These are phyloP conservation scores for Baorangia bicolor DNA, from an alignment of 768 basidiomycete genomes.

Conservation along the genomic window DNA sequence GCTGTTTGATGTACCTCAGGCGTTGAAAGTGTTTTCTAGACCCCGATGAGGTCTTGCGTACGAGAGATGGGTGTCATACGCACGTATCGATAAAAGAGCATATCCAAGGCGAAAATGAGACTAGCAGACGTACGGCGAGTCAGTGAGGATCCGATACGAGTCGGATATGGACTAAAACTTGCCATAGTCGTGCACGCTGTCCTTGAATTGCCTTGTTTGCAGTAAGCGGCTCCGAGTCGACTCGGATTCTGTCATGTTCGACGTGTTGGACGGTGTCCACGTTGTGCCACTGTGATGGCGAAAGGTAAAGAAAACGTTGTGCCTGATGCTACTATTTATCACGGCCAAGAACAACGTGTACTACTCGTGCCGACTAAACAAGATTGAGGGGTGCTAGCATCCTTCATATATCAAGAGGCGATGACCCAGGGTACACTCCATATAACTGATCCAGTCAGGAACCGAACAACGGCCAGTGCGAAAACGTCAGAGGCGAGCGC, in stretches of 20 bases:
- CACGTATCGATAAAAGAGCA: constrained; percentile 70
- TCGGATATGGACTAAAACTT: constrained; percentile 4
- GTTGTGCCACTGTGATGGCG: background rate
- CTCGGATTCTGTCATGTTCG: background rate
- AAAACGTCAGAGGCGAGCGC: background rate
- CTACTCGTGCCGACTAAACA: background rate
- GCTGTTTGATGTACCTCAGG: constrained; percentile 73
- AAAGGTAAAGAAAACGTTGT: background rate
- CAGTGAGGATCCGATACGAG: background rate
- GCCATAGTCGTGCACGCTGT: constrained; percentile 45
- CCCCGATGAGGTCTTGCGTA: background rate
- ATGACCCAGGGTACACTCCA: too few relatives aligned
- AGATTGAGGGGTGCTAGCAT: background rate
- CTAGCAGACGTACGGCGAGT: background rate
- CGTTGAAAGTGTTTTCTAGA: constrained; percentile 73
- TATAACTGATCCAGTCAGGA: background rate
- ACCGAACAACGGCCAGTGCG: background rate
- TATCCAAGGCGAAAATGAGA: constrained; percentile 36
- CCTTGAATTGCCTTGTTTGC: constrained; percentile 34
- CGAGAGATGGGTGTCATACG: background rate
- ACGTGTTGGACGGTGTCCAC: background rate
- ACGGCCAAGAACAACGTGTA: too few relatives aligned
- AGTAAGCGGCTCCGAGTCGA: constrained; percentile 2
- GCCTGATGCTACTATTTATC: background rate
- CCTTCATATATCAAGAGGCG: background rate